Evolutionary conservation across 164 flowering plant species (phyloP).

Genomic region (Chimonanthus praecox): DNA sequence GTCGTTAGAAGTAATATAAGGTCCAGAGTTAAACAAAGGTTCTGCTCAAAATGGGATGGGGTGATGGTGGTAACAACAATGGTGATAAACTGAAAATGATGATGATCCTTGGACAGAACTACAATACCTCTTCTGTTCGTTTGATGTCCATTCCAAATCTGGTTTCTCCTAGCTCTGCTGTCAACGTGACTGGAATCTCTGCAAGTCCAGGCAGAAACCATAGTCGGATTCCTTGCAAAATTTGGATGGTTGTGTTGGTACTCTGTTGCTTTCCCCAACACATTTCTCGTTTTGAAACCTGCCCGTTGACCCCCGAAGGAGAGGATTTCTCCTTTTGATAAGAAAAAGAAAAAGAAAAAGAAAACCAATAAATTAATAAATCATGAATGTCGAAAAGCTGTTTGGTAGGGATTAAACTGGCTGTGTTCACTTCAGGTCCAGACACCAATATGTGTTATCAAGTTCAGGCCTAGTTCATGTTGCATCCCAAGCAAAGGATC

Average conservation of each 20-base stretch:
- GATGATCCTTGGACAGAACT: neutral
- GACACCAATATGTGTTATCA: too few species aligned
- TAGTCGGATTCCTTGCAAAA: constrained; percentile 36
- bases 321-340: neutral
- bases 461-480: too few species aligned
- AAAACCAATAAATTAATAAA: too few species aligned
- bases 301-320: neutral
- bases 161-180: constrained; percentile 33
- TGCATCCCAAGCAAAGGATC: too few species aligned
- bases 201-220: constrained; percentile 57
- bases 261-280: constrained; percentile 21
- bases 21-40: too few species aligned
- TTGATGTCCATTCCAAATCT: constrained; percentile 57
- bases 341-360: too few species aligned
- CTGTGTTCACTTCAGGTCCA: too few species aligned
- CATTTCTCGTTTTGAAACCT: constrained; percentile 18
- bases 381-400: neutral
- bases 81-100: neutral
- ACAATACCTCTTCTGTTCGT: constrained; percentile 48
- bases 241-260: constrained; percentile 14
- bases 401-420: neutral
- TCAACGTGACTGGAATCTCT: constrained; percentile 32
- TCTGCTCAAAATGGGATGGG: too few species aligned
- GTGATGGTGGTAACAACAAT: too few species aligned
- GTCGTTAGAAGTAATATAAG: too few species aligned